Percentiles rank a stretch among this genome's conserved stretches.
phyloP scores from a whole-genome alignment of 1,139 yeast species.

The Lipomyces yarrowii region DNA sequence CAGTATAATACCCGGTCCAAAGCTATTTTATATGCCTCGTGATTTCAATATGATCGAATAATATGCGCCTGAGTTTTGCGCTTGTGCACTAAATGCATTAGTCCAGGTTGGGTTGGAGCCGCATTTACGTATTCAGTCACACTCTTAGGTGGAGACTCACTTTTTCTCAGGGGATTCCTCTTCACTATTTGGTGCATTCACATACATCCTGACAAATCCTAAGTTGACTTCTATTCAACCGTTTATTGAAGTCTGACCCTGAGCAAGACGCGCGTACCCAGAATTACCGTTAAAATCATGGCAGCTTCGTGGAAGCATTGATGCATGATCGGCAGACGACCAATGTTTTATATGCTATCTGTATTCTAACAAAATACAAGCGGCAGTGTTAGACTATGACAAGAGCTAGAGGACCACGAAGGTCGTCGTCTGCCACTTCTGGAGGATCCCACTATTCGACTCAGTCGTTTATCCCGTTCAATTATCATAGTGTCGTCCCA shows the following conservation, averaged over 20 bases:
- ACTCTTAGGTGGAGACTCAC: no score
- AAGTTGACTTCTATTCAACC: background rate
- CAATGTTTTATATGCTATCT: background rate
- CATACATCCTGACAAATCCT: background rate
- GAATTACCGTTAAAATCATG: background rate
- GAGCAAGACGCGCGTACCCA: background rate
- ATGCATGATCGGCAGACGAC: background rate
- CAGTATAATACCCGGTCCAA: no score
- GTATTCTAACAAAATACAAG: background rate
- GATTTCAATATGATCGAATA: background rate
- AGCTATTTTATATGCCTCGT: background rate
- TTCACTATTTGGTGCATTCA: background rate
- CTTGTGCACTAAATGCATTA: background rate
- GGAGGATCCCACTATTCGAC: background rate
- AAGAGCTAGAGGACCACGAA: background rate
- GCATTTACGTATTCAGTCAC: no score
- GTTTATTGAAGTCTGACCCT: background rate
- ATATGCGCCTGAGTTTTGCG: background rate
- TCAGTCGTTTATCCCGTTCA: background rate
- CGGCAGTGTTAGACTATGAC: background rate
- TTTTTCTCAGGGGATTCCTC: background rate
- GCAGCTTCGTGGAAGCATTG: background rate
- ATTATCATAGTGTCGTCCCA: background rate
- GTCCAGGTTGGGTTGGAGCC: no score
- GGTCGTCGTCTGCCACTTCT: background rate